A percentile compares a stretch with the other conserved stretches of the same genome.
phyloP scores from a whole-genome alignment of 768 basidiomycete genomes.

The Mycena leptocephala region DNA sequence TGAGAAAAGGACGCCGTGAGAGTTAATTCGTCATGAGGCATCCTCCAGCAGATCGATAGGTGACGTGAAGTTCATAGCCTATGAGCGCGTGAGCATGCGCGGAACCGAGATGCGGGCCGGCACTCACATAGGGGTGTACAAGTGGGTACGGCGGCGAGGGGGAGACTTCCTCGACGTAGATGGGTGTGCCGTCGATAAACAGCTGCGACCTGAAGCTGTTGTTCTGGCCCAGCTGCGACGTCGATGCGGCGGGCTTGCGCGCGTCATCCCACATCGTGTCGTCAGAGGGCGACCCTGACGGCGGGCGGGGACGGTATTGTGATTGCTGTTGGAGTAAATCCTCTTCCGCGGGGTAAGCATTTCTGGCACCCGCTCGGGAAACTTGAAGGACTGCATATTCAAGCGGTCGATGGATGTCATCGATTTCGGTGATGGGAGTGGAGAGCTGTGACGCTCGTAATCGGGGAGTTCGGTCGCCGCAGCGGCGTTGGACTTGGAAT shows the following conservation, averaged over 20 bases:
- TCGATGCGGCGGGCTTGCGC: conserved; percentile 30
- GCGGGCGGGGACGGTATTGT: conserved; percentile 32
- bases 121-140: conserved; percentile 62
- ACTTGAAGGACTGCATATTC: conserved; percentile 1
- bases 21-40: conserved; percentile 20
- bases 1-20: background rate
- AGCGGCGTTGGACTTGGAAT: conserved; percentile 41
- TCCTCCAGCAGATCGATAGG: conserved; percentile 51
- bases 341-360: conserved; percentile 31
- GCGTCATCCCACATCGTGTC: conserved; percentile 49
- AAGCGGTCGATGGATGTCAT: conserved; percentile 21
- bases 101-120: background rate
- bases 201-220: conserved; percentile 28
- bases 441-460: conserved; percentile 46
- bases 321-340: conserved; percentile 19
- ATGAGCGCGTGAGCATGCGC: conserved; percentile 9
- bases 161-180: conserved; percentile 29
- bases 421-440: conserved; percentile 29
- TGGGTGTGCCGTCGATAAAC: conserved; percentile 26
- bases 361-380: background rate
- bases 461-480: conserved; percentile 46
- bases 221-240: conserved; percentile 26
- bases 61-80: conserved; percentile 63
- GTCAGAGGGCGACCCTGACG: conserved; percentile 48
- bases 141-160: conserved; percentile 39